Evolutionary conservation across 768 basidiomycete species (phyloP), one percentile per base, ranked within the genome.

Genomic region (Tulasnella sp.): DNA sequence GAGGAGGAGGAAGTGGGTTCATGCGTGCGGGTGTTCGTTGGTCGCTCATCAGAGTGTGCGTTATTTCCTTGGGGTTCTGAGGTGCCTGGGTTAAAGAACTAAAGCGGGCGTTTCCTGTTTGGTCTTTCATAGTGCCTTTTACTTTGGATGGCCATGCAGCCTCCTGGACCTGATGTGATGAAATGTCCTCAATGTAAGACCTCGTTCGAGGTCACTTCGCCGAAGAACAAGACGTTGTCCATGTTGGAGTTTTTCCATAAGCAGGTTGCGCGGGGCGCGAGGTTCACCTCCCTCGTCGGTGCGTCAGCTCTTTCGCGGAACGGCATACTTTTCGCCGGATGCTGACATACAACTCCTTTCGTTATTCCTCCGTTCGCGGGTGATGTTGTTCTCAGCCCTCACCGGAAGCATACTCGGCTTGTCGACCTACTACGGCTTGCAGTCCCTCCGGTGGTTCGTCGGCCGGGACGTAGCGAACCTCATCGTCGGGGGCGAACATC

Each of bases 111-210:
- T 27, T 36, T 10, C 48, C 21, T 24, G 31, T 52, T 24, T n/a
- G n/a, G n/a, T n/a, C n/a, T n/a, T 21, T 40, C 19, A 24, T 39
- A 79, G 78, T 79, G 78, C 73, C 56, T 79, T 38, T 74, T 79
- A 38, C 40, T 42, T 48, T 79, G 78, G 78, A 79, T 79, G 31
- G 34, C 34, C n/a, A 34, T 79, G 44, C 78, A 79, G 48, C 56
- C 52, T 24, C 40, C n/a, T 1, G 71, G 71, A n/a, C 78, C 71
- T 14, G 71, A 72, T 36, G 24, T 40, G 2, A 39, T 71, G 56
- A 77, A 38, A 34, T 79, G 78, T 74, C 78, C 78, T 24, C 78
- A 79, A 27, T 79, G 78, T 39, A 79, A 79, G 31, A 48, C 71
- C 18, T 3, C 42, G 5, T 79, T 79, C 21, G 40, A 48, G 34